Evolutionary conservation across 2,329 filamentous ascomycete species (phyloP).

Genomic region (Neofusicoccum parvum): DNA sequence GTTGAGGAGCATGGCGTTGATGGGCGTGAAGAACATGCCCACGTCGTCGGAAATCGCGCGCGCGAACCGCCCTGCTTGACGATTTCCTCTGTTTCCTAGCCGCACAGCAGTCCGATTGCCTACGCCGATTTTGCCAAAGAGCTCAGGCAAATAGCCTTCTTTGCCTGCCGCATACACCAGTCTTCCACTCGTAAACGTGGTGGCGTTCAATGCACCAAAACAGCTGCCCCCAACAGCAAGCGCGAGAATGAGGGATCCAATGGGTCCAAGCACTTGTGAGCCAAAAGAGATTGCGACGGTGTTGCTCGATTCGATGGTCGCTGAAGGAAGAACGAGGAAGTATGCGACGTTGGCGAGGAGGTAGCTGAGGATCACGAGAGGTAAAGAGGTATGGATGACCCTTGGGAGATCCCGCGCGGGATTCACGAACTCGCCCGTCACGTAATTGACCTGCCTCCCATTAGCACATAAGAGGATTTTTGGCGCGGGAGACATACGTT

Average conservation of each 20-base stretch:
- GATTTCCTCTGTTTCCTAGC: constrained; percentile 23
- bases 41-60: constrained; percentile 60
- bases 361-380: constrained; percentile 87
- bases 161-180: constrained; percentile 93
- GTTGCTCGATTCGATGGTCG: constrained; percentile 81
- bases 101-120: constrained; percentile 47
- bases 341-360: constrained; percentile 90
- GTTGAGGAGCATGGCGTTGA: constrained; percentile 88
- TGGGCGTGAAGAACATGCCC: constrained; percentile 89
- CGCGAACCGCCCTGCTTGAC: constrained; percentile 2
- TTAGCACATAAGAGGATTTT: constrained; percentile 23
- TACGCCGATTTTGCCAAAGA: constrained; percentile 83
- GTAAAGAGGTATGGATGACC: constrained; percentile 96
- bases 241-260: constrained; percentile 81
- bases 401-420: constrained; percentile 85
- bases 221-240: constrained; percentile 89
- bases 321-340: constrained; percentile 85
- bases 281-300: constrained; percentile 97
- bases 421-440: constrained; percentile 94
- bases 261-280: constrained; percentile 80
- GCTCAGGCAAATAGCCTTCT: constrained; percentile 83
- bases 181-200: constrained; percentile 88
- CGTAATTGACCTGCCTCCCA: constrained; percentile 79
- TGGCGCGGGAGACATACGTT: constrained; percentile 65
- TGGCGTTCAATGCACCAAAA: constrained; percentile 92